Evolutionary conservation across 2,329 filamentous ascomycete genomes (phyloP).

Genomic region (Hansfordia pulvinata): DNA sequence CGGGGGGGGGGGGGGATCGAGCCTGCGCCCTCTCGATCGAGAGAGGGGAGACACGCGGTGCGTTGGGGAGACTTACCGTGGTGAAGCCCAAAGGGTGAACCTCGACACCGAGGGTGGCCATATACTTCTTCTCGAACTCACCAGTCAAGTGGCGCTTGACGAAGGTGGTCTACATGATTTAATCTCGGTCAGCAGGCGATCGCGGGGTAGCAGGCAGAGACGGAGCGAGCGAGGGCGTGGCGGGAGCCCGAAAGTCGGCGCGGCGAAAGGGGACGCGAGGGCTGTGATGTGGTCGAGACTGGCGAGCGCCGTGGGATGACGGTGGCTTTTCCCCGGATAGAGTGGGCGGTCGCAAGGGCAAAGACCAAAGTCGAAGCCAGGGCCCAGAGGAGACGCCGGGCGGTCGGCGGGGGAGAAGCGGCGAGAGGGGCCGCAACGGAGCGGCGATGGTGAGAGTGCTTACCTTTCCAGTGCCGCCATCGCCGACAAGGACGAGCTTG

Average conservation of each 20-base stretch:
- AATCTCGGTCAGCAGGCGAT: conserved; percentile 8
- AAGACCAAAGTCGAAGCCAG: too few relatives aligned
- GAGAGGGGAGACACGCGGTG: conserved; percentile 1
- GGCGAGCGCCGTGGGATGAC: neutral
- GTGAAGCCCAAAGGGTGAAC: conserved; percentile 97
- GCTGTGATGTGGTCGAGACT: conserved; percentile 6
- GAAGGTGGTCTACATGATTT: conserved; percentile 74
- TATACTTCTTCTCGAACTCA: conserved; percentile 99
- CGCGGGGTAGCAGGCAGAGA: conserved; percentile 4
- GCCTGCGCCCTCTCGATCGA: too few relatives aligned
- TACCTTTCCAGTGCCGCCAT: conserved; percentile 99
- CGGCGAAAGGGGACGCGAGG: conserved; percentile 7
- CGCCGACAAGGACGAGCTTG: conserved; percentile 99
- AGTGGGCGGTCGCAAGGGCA: too few relatives aligned
- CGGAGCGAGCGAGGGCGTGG: conserved; percentile 7
- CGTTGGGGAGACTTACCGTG: conserved; percentile 56
- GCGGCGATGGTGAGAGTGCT: conserved; percentile 19
- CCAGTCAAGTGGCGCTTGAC: conserved; percentile 99
- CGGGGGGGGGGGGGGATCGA: too few relatives aligned
- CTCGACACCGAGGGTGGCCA: conserved; percentile 97
- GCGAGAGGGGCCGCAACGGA: conserved; percentile 1
- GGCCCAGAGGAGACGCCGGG: too few relatives aligned
- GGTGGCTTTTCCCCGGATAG: too few relatives aligned
- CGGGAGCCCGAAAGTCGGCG: too few relatives aligned
- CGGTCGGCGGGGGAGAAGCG: too few relatives aligned